phyloP scores from a whole-genome alignment of 805 yeast genomes.

The Lachancea sp. region DNA sequence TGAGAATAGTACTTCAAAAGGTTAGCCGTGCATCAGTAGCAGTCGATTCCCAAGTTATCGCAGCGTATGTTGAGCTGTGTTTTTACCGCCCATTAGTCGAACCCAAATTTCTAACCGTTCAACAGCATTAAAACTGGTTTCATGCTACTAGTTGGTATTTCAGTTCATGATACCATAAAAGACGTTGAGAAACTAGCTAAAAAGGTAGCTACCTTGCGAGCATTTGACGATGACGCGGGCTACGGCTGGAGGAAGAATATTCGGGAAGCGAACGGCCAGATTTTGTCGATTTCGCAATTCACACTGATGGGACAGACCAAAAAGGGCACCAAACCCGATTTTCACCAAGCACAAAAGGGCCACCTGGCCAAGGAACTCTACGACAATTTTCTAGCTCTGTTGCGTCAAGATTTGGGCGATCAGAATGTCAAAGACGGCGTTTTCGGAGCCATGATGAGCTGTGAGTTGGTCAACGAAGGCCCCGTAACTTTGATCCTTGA shows the following conservation, averaged over 20 bases:
- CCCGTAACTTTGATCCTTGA: conserved; percentile 86
- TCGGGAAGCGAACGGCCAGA: conserved; percentile 60
- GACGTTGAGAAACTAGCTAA: conserved; percentile 66
- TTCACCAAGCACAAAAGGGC: conserved; percentile 88
- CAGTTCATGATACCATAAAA: conserved; percentile 65
- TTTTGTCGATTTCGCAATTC: conserved; percentile 87
- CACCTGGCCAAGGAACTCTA: conserved; percentile 39
- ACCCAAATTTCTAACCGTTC: background rate
- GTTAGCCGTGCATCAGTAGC: conserved; percentile 86
- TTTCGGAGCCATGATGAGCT: conserved; percentile 98
- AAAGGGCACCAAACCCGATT: conserved; percentile 93
- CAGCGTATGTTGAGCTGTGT: conserved; percentile 41
- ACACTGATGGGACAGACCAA: conserved; percentile 79
- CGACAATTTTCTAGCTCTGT: conserved; percentile 42
- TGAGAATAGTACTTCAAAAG: conserved; percentile 88
- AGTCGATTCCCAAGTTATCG: conserved; percentile 64
- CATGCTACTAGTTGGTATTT: conserved; percentile 77
- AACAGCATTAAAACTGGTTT: conserved; percentile 60
- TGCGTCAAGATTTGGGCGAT: conserved; percentile 49
- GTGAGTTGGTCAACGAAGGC: conserved; percentile 80
- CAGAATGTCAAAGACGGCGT: conserved; percentile 76
- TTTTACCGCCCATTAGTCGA: background rate
- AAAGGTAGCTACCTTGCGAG: conserved; percentile 56
- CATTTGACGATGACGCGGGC: conserved; percentile 70
- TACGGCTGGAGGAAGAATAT: conserved; percentile 73